Base-by-base conservation (phyloP, 257 asterid genomes). In the Petrea volubilis region DNA sequence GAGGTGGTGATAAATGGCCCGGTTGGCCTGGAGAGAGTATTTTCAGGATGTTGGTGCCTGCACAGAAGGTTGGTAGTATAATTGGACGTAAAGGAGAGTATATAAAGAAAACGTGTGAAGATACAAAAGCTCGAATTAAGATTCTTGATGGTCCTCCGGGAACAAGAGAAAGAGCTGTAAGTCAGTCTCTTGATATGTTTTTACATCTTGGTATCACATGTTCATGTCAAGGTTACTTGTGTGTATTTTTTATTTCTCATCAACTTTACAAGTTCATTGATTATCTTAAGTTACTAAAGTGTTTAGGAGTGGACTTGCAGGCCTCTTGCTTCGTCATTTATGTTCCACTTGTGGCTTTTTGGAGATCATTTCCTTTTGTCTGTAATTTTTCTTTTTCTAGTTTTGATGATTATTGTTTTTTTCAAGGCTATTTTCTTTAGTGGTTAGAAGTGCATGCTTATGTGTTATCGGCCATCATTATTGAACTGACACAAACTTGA, bases 11-110 rank as follows among this genome's bases (percentile, higher is more conserved):
- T 53, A 94, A 82, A 82, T 94, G 99, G 99, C 98, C 97, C 15
- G 99, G 99, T 34, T 94, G 99, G 99, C 99, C 99, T 62, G 99
- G 99, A 64, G 99, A 94, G 85, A 88, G 90, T 58, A 80, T 94
- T 61, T 94, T 88, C 76, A 88, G 99, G 74, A 88, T 94, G 83
- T 60, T 94, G 85, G 97, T 94, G 18, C 99, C 97, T 69, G 87
- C 97, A 33, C 99, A 94, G 71, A 94, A 94, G 85, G 99, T 94
- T 71, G 99, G 99, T 55, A 77, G 96, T 74, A 92, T 94, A 75
- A 94, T 94, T 83, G 99, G 99, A 53, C 99, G 99, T 52, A 94
- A 94, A 77, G 99, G 99, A 59, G 99, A 94, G 81, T 94, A 67
- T 78, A 91, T 94, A 59, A 94, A 94, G 80, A 94, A 88, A 78